Evolutionary conservation across 176 grass and related monocot species (phyloP), one percentile per base, ranked within the genome.

Genomic region (Eragrostis curvula): DNA sequence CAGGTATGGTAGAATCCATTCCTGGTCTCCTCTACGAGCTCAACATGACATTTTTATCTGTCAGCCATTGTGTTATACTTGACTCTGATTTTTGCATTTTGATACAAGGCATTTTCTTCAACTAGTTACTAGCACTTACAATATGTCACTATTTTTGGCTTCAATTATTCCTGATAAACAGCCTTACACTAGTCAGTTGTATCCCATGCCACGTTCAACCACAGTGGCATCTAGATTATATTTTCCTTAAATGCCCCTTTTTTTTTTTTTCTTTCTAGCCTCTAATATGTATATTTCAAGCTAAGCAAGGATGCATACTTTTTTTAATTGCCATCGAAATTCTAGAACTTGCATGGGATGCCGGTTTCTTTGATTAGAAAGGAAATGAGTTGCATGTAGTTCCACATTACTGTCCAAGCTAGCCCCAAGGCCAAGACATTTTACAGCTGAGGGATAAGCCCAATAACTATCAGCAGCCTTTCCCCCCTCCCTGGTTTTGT

Each of bases 1-100:
- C 96, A 95, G 92, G 96, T 95, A 72, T 56, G 3, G 5, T 84
- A 12, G 13, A 39, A 67, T 14, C 30, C 9, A 11, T 66, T 42
- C 12, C 11, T n/a, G 5, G 8, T 28, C n/a, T 66, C 40, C 47
- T 58, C 53, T 78, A 68, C 36, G 12, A 32, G 21, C 21, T 77
- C 57, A 46, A 65, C 9, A 66, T 53, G 52, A 36, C 16, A 48
- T 25, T 21, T 78, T 60, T 48, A 8, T 23, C 59, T 66, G 44
- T 46, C 29, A 63, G 73, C 21, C 44, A 72, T 78, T 78, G 32
- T 65, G 49, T 1, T 50, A 36, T 10, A 20, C 28, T 55, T 2
- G 6, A 39, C 18, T 18, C 9, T 18, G 14, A 32, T 59, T 12
- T 60, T 68, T 44, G 40, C 42, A 78, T 58, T 36, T 69, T 30